Base-by-base conservation (phyloP, 2,329 filamentous ascomycete species). In the Cladophialophora yegresii region DNA sequence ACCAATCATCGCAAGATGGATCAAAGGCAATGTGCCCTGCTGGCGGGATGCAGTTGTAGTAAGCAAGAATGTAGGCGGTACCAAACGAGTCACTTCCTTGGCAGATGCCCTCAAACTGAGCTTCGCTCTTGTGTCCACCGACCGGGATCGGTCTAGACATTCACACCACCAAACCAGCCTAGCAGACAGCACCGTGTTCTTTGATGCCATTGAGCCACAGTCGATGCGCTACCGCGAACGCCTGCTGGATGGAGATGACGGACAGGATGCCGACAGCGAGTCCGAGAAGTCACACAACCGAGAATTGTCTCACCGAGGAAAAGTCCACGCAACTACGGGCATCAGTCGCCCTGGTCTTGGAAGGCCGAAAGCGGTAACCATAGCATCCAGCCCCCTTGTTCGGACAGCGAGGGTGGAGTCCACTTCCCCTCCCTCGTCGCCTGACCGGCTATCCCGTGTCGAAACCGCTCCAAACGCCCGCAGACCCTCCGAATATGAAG, bases 51-150 rank as follows among this genome's bases (percentile, higher is more conserved):
- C 92, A 9, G 95, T 99, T 6, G 93, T 97, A 16, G 95, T 99
- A 23, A 98, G 93, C 75, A 99, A 99, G 82, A 99, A 99, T 74
- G 91, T 95, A 1, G 95, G 95, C 62, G 95, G 95, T 64, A 98
- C 95, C 55, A 99, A 99, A 81, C 87, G 95, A 70, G 95, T 98
- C 45, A 99, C 95, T 13, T 97, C 93, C 30, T 82, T 99, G 61
- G 95, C 95, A 66, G 95, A 99, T 79, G 92, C 92, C 2, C 80
- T 99, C 71, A 98, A 98, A 83, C 85, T 99, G 71, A 98, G 96
- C 81, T 99, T 99, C 72, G 95, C 95, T 70, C 92, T 99, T 74
- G 92, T 99, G 61, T 96, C 91, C 2, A 96, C 92, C 6, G 92
- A 96, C 71, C 84, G 87, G 71, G 65, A 89, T 59, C 82, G 81